These are phyloP conservation scores for Nemania abortiva DNA, from an alignment of 2,329 filamentous ascomycete genomes.

Conservation along the genomic window DNA sequence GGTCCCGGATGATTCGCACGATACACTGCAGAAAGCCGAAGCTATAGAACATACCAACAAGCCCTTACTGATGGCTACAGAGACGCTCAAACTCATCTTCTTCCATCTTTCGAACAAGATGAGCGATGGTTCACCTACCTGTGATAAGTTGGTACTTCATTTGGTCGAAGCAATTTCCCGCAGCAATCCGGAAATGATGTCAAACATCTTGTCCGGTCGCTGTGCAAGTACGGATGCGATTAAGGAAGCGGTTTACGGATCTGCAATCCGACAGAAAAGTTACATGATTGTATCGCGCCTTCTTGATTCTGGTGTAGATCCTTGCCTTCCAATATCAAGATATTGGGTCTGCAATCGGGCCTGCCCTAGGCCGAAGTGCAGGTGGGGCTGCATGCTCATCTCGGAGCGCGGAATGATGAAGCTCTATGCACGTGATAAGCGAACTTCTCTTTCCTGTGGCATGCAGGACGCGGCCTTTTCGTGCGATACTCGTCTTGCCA, in stretches of 20 bases:
- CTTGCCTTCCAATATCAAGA: neutral
- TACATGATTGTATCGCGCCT: constrained; percentile 4
- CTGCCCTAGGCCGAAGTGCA: neutral
- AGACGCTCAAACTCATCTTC: constrained; percentile 22
- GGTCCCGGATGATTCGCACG: no score
- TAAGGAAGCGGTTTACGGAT: constrained; percentile 19
- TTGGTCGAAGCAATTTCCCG: constrained; percentile 6
- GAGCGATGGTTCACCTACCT: neutral
- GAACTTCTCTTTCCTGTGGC: no score
- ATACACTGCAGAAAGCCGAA: no score
- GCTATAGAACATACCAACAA: no score
- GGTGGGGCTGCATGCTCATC: no score
- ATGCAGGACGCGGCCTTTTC: constrained; percentile 1
- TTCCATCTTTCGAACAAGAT: constrained; percentile 24
- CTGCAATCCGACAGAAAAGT: constrained; percentile 20
- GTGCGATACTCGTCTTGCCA: constrained; percentile 4
- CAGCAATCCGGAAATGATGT: constrained; percentile 13
- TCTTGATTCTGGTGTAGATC: constrained; percentile 10
- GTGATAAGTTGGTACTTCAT: constrained; percentile 20
- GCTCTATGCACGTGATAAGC: no score
- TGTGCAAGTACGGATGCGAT: constrained; percentile 13
- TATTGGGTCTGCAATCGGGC: neutral
- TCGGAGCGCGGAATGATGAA: neutral
- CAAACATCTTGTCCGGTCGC: neutral
- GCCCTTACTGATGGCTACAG: constrained; percentile 3